phyloP scores from a whole-genome alignment of 1,139 yeast species.

The Meyerozyma carpophila region DNA sequence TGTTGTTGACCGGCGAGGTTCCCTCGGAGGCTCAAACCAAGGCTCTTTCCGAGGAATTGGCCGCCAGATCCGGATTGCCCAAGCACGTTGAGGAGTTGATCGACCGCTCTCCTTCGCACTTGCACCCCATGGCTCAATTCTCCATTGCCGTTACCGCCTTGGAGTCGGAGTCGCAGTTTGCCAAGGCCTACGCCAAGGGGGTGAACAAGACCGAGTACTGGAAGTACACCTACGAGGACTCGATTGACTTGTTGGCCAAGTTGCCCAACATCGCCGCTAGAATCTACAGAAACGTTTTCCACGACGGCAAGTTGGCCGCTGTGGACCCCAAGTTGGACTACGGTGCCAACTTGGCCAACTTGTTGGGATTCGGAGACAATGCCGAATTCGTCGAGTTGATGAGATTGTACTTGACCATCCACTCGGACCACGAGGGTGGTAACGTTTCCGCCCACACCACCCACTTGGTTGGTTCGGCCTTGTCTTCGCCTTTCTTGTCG shows the following conservation, averaged over 20 bases:
- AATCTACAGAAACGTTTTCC: slow-evolving; percentile 86
- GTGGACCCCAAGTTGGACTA: slow-evolving; percentile 78
- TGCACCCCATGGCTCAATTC: slow-evolving; percentile 98
- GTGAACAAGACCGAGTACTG: slow-evolving; percentile 85
- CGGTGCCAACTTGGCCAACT: slow-evolving; percentile 82
- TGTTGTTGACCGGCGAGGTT: slow-evolving; percentile 83
- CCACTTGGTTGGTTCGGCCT: slow-evolving; percentile 93
- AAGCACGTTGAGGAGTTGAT: slow-evolving; percentile 78
- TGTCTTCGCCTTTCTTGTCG: slow-evolving; percentile 88
- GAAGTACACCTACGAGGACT: slow-evolving; percentile 90
- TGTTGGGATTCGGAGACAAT: slow-evolving; percentile 80
- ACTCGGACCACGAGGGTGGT: slow-evolving; percentile 99
- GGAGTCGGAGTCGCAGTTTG: slow-evolving; percentile 86
- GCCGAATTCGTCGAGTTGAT: slow-evolving; percentile 81
- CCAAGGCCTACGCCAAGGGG: slow-evolving; percentile 87
- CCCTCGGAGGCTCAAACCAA: slow-evolving; percentile 75
- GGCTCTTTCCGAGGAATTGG: slow-evolving; percentile 75
- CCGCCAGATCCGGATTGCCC: slow-evolving; percentile 81
- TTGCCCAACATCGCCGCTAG: slow-evolving; percentile 91
- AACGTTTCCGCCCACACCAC: slow-evolving; percentile 97
- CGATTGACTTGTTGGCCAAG: slow-evolving; percentile 82
- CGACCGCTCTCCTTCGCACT: slow-evolving; percentile 75
- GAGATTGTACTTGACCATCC: slow-evolving; percentile 90
- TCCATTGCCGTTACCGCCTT: slow-evolving; percentile 89
- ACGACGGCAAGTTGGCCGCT: slow-evolving; percentile 74